A percentile compares a stretch with the other conserved stretches of the same genome.
These are phyloP conservation scores for Hirsutella thompsonii DNA, from an alignment of 2,329 filamentous ascomycete species.

Conservation along the genomic window DNA sequence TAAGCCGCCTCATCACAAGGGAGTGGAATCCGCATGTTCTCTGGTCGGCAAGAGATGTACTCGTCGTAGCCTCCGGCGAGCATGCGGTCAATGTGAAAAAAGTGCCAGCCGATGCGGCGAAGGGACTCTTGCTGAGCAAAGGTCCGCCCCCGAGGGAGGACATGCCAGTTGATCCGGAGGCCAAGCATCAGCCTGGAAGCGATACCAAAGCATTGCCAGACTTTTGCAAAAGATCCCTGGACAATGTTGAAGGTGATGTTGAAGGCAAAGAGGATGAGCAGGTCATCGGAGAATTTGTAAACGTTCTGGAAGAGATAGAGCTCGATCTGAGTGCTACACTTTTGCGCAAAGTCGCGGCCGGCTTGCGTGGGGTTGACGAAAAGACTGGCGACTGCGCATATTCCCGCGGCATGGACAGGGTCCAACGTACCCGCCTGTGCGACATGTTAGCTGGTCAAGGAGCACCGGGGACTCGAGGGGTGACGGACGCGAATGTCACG, in stretches of 20 bases:
- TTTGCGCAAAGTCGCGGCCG: conserved; percentile 21
- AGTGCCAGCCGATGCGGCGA: conserved; percentile 23
- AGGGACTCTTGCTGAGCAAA: conserved; percentile 23
- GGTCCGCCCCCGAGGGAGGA: conserved; percentile 12
- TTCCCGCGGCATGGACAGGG: conserved; percentile 21
- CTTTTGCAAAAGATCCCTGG: conserved; percentile 22
- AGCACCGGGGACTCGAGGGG: not conserved
- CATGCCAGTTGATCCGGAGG: conserved; percentile 26
- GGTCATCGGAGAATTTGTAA: conserved; percentile 20
- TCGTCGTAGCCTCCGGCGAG: conserved; percentile 27
- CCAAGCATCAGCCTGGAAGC: conserved; percentile 23
- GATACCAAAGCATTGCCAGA: conserved; percentile 25
- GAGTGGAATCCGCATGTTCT: conserved; percentile 24
- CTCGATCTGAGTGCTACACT: conserved; percentile 25
- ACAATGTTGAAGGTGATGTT: conserved; percentile 23
- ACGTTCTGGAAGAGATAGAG: conserved; percentile 26
- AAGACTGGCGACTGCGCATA: conserved; percentile 23
- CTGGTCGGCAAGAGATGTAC: conserved; percentile 22
- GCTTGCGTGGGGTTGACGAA: conserved; percentile 20
- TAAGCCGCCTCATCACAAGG: conserved; percentile 22
- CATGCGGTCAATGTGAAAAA: conserved; percentile 24
- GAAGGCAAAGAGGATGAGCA: conserved; percentile 21
- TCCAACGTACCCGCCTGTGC: conserved; percentile 18
- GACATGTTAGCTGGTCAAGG: not conserved
- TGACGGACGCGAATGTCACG: conserved; percentile 18